phyloP scores from a whole-genome alignment of 176 grass and related monocot species.

The Oryza rufipogon region DNA sequence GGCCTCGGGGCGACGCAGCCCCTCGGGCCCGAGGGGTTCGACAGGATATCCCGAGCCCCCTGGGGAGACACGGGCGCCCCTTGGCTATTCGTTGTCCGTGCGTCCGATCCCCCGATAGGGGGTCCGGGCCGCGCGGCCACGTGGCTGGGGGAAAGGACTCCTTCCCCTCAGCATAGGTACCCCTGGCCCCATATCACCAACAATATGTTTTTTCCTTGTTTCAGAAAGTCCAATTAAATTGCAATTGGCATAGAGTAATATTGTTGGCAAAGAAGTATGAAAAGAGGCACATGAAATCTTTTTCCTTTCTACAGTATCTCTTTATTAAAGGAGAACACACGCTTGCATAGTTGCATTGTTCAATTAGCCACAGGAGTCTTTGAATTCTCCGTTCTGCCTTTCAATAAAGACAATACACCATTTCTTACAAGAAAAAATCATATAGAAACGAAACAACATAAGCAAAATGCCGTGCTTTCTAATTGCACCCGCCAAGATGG shows the following conservation, averaged over 20 bases:
- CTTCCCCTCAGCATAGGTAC: too few relatives aligned
- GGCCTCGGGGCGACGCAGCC: too few relatives aligned
- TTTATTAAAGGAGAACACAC: conserved; percentile 2
- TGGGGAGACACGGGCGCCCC: too few relatives aligned
- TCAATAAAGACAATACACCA: neutral
- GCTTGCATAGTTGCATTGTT: neutral
- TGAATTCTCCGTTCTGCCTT: neutral
- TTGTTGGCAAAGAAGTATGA: neutral
- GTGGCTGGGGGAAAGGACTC: too few relatives aligned
- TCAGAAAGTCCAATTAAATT: neutral
- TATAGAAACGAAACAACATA: neutral
- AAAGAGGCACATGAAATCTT: neutral
- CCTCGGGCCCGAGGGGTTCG: too few relatives aligned
- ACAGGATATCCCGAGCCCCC: too few relatives aligned
- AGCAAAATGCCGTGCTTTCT: conserved; percentile 11
- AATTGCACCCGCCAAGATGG: neutral
- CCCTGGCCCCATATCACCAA: too few relatives aligned
- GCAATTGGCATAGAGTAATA: neutral
- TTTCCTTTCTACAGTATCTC: neutral
- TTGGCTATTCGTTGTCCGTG: too few relatives aligned
- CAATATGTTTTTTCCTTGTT: neutral
- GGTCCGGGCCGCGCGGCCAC: too few relatives aligned
- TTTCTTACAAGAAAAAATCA: conserved; percentile 2
- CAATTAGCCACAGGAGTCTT: neutral
- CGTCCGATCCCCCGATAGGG: too few relatives aligned